Percentiles rank a stretch among this genome's conserved stretches.
Conservation (phyloP, 2,329 filamentous ascomycete genomes). For the Lasiodiplodia gonubiensis region DNA sequence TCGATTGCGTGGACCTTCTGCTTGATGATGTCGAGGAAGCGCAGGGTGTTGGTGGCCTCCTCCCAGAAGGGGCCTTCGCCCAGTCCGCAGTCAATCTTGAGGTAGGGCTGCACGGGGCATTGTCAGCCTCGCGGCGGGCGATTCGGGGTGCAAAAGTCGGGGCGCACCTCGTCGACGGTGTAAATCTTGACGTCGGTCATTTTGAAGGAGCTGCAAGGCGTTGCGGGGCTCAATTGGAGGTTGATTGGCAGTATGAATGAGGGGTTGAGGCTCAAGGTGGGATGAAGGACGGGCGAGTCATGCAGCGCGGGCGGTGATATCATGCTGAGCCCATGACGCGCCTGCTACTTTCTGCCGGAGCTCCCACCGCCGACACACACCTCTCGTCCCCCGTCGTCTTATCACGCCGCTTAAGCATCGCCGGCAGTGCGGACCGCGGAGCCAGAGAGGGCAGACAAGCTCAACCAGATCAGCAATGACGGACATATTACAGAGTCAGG, state of each 20-base stretch:
- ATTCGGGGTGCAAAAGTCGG: neutral
- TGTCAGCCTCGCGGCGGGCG: conserved; percentile 11
- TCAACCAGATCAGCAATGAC: neutral
- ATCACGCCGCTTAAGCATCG: neutral
- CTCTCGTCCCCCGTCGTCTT: neutral
- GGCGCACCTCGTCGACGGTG: conserved; percentile 27
- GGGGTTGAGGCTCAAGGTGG: conserved; percentile 14
- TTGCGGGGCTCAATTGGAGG: neutral
- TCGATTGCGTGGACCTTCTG: conserved; percentile 75
- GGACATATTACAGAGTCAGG: neutral
- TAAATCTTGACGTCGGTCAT: conserved; percentile 27
- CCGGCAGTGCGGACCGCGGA: neutral
- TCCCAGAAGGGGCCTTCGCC: conserved; percentile 80
- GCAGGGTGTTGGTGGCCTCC: conserved; percentile 66
- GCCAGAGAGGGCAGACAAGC: neutral
- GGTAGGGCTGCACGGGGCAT: conserved; percentile 49
- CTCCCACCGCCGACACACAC: conserved; percentile 7
- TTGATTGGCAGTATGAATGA: neutral
- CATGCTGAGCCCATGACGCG: conserved; percentile 1
- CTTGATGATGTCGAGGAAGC: conserved; percentile 84
- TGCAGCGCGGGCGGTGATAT: conserved; percentile 14
- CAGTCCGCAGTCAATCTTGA: conserved; percentile 69
- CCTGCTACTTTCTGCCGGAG: conserved; percentile 4
- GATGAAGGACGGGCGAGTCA: neutral
- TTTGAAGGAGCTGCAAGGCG: neutral